Conservation (phyloP, 164 flowering plant genomes). For the Umbellularia californica region DNA sequence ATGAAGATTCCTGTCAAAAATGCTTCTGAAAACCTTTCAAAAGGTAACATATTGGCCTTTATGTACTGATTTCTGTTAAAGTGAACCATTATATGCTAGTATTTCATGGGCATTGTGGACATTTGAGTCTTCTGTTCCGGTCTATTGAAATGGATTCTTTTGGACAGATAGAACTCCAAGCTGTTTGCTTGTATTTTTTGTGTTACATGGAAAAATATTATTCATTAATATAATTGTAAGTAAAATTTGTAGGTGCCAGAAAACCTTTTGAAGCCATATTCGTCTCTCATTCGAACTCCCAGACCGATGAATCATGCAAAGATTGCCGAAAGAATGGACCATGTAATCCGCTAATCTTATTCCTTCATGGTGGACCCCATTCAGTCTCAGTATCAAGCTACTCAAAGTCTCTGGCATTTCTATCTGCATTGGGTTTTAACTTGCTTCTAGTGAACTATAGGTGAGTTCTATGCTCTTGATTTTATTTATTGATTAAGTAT, state of each 20-base stretch:
- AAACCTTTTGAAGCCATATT: conserved; percentile 87
- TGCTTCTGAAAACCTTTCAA: conserved; percentile 40
- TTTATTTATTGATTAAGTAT: background rate
- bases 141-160: background rate
- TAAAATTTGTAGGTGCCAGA: conserved; percentile 54
- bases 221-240: background rate
- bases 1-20: conserved; percentile 72
- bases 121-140: no score
- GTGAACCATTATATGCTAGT: background rate
- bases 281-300: conserved; percentile 51
- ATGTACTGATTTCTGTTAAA: background rate
- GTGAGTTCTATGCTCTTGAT: conserved; percentile 25
- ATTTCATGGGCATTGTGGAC: background rate
- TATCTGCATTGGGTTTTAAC: conserved; percentile 78
- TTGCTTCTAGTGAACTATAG: conserved; percentile 88
- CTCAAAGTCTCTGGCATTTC: conserved; percentile 70
- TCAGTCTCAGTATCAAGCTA: conserved; percentile 55
- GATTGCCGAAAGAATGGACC: conserved; percentile 22
- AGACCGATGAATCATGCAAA: background rate
- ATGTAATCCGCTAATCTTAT: conserved; percentile 66
- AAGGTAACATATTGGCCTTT: conserved; percentile 41
- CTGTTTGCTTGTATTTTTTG: background rate
- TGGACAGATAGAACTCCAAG: background rate
- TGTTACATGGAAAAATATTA: background rate
- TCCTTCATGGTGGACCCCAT: conserved; percentile 99